Evolutionary conservation across 352 stramenopile species (phyloP), one percentile per base, ranked within the genome.

Genomic region (Globisporangium apiculatum): DNA sequence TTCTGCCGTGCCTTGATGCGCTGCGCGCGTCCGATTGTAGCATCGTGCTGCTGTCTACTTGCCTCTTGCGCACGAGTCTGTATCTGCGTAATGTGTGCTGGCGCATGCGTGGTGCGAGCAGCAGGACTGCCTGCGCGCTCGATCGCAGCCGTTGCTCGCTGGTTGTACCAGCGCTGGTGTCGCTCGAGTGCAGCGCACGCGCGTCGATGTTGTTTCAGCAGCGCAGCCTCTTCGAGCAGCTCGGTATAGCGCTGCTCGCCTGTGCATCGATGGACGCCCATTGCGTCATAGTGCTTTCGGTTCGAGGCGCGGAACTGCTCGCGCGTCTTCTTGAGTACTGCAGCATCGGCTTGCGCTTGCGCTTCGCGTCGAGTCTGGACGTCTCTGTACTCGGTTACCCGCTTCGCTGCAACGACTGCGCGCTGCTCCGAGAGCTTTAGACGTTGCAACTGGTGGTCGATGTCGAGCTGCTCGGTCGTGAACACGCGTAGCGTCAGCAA

Each of bases 151-250:
- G 11, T 5, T 46, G 63, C 12, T 46, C 57, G 56, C 18, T 37
- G 55, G 37, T 76, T 79, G 63, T 75, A 76, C 67, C 72, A 81
- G 5, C 65, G 72, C 51, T 73, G 58, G 51, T 71, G 61, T 8
- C 53, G 53, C 35, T 75, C 67, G 14, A 68, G 43, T 7, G 60
- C 60, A 14, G 47, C 55, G 24, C 40, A 46, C 11, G 58, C 55
- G 6, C 50, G 38, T 48, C 70, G 48, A 40, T 62, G 48, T 14
- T 60, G 3, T 35, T 64, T 69, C n/a, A 46, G 18, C 17, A 69
- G 51, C 41, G 62, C 57, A 10, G 64, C 66, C n/a, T 58, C 47
- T 12, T 66, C 67, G 31, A 58, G 2, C 15, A 66, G 68, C 54
- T 69, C 41, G 7, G 57, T 53, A 35, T 77, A 75, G 50, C 76